Evolutionary conservation across 2,329 filamentous ascomycete species (phyloP).

Genomic region (Fragosphaeria purpurea): DNA sequence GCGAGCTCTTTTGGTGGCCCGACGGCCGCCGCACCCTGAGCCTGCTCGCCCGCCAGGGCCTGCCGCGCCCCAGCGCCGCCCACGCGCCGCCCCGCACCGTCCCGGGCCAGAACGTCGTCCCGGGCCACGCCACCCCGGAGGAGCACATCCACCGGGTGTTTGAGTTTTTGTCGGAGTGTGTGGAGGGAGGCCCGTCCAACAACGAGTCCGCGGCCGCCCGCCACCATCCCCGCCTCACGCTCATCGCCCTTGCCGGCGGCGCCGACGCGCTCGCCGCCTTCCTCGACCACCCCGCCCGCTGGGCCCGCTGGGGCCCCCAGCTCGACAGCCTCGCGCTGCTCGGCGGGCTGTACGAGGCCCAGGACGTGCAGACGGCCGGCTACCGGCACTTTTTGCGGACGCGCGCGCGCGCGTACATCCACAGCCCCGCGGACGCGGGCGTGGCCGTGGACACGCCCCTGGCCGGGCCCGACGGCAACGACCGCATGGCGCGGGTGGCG

Average conservation of each 20-base stretch:
- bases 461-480: constrained; percentile 40
- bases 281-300: constrained; percentile 45
- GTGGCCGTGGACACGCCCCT: constrained; percentile 44
- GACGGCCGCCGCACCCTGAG: constrained; percentile 51
- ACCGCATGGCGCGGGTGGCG: constrained; percentile 26
- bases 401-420: constrained; percentile 51
- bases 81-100: constrained; percentile 42
- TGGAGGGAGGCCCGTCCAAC: too few relatives aligned
- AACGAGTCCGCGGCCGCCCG: too few relatives aligned
- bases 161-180: constrained; percentile 47
- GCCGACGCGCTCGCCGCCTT: constrained; percentile 48
- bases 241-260: constrained; percentile 59
- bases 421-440: constrained; percentile 41
- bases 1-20: constrained; percentile 69
- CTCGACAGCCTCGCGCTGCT: constrained; percentile 41
- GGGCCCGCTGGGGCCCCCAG: constrained; percentile 31
- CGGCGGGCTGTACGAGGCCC: constrained; percentile 33
- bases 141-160: constrained; percentile 62
- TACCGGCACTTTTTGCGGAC: constrained; percentile 42
- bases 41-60: constrained; percentile 40
- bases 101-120: constrained; percentile 48
- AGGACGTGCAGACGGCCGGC: constrained; percentile 29
- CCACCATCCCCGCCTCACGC: constrained; percentile 50
- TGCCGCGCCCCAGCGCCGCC: constrained; percentile 54
- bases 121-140: constrained; percentile 43